Evolutionary conservation across 169 alveolate genomes (phyloP), one percentile per base, ranked within the genome.

Genomic region (Prorocentrum cordatum): DNA sequence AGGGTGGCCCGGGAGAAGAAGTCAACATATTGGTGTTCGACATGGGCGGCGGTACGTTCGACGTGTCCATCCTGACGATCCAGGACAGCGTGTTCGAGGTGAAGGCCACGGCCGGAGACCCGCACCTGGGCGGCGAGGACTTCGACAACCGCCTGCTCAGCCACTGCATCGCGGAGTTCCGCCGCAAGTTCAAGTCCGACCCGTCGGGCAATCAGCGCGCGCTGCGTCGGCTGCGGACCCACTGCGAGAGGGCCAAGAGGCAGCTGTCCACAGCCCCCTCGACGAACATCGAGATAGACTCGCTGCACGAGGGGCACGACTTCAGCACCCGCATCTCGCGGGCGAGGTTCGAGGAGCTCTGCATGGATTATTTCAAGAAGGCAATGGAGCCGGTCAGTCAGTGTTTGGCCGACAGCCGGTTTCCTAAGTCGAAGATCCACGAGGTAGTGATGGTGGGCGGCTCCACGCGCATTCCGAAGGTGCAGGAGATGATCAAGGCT

Each of bases 51-150:
- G 93, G 94, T 26, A 98, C 99, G 47, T 79, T 98, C 93, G 99
- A 98, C 96, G 99, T 98, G 31, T 96, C 99, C 39, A 93, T 98
- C 61, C 92, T 98, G 82, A 95, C 99, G 62, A 96, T 98, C 77
- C 99, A 97, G 90, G 99, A 97, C 27, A 94, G 94, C 45, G 93
- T 92, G 58, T 93, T 92, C 77, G 95, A 95, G 32, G 92, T 85
- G 75, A 83, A 83, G 94, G 99, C 99, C 39, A 98, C 99, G 14
- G 97, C 98, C 32, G 99, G 99, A 59, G 99, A 98, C 92, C 98
- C 99, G 22, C 99, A 97, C 92, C 93, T 98, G 83, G 99, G 99
- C 72, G 99, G 99, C 35, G 99, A 98, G 93, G 99, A 98, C 92
- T 98, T 98, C 93, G 99, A 98, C 89, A 79, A 79, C 26, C 54